phyloP scores from a whole-genome alignment of 192 early-diverging fungal genomes.

The Radiomyces spectabilis region DNA sequence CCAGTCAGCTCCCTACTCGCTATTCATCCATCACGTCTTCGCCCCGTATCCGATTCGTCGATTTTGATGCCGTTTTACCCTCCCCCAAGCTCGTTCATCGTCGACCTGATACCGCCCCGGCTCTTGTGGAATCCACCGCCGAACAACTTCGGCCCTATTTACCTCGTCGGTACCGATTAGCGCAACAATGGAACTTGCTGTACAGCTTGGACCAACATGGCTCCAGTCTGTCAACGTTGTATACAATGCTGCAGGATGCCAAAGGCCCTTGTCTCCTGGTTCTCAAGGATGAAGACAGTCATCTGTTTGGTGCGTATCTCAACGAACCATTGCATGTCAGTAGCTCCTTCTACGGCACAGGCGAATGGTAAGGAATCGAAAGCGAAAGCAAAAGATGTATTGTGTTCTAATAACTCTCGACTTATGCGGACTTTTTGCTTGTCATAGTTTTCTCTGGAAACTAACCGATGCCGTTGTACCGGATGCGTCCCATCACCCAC shows the following conservation, averaged over 20 bases:
- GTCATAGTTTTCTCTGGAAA: constrained; percentile 66
- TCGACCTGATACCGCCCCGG: constrained; percentile 34
- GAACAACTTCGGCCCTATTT: constrained; percentile 37
- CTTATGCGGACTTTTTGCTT: not conserved
- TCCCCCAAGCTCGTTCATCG: constrained; percentile 31
- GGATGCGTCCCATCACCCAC: not conserved
- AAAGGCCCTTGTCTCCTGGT: constrained; percentile 63
- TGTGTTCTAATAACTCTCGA: not conserved
- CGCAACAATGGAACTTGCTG: constrained; percentile 69
- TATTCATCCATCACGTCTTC: too few species aligned
- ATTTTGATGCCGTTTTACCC: constrained; percentile 11
- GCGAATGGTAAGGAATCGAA: constrained; percentile 54
- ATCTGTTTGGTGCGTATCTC: constrained; percentile 75
- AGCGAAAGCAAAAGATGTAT: not conserved
- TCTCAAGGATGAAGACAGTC: constrained; percentile 52
- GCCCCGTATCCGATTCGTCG: constrained; percentile 7
- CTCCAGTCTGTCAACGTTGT: constrained; percentile 80
- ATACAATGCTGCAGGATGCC: constrained; percentile 36
- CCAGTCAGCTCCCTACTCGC: constrained; percentile 11
- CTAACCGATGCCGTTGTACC: constrained; percentile 20
- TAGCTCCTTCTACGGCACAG: constrained; percentile 70
- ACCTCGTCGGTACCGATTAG: constrained; percentile 68
- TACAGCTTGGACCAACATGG: constrained; percentile 94
- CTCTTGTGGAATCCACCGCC: constrained; percentile 32
- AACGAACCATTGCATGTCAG: constrained; percentile 55